These are phyloP conservation scores for Brassica napus DNA, from an alignment of 345 rosid genomes.

Conservation along the genomic window Da-Ae NC_063449.1:13412001-13412500, in stretches of 20 bases:
- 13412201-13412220: slow-evolving; percentile 85
- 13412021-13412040: slow-evolving; percentile 58
- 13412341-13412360: not conserved
- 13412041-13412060: slow-evolving; percentile 66
- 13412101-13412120: slow-evolving; percentile 82
- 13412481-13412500: not conserved
- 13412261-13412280: not conserved
- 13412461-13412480: not conserved
- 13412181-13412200: slow-evolving; percentile 69
- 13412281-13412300: not conserved
- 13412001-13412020: slow-evolving; percentile 51
- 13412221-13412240: slow-evolving; percentile 43
- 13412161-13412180: slow-evolving; percentile 63
- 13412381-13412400: too few relatives aligned
- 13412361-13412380: not conserved
- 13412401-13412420: too few relatives aligned
- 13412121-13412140: slow-evolving; percentile 81
- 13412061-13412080: slow-evolving; percentile 58
- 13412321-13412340: not conserved
- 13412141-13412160: slow-evolving; percentile 77
- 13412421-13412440: too few relatives aligned
- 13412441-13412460: too few relatives aligned
- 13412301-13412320: slow-evolving; percentile 2
- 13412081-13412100: slow-evolving; percentile 72
- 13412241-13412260: not conserved